A percentile compares a stretch with the other conserved stretches of the same genome.
These are phyloP conservation scores for Candolleomyces efflorescens DNA, from an alignment of 768 basidiomycete genomes.

Conservation along the genomic window DNA sequence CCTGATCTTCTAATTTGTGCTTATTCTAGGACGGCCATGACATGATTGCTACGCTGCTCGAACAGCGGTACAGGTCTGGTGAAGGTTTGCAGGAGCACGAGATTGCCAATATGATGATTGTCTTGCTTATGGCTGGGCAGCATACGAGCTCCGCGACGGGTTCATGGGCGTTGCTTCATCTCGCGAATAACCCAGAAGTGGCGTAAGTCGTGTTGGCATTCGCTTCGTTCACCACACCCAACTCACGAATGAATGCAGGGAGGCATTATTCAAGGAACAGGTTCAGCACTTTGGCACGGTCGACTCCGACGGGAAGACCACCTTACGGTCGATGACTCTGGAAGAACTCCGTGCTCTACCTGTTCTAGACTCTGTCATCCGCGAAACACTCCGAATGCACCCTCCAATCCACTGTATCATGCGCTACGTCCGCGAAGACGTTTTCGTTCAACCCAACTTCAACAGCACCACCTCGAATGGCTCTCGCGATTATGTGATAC, in stretches of 20 bases:
- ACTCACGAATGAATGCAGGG: conserved; percentile 38
- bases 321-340: conserved; percentile 71
- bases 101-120: conserved; percentile 98
- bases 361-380: conserved; percentile 82
- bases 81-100: conserved; percentile 77
- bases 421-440: conserved; percentile 86
- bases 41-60: conserved; percentile 86
- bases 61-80: conserved; percentile 83
- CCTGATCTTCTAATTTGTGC: neutral
- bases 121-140: conserved; percentile 98
- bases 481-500: conserved; percentile 82
- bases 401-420: conserved; percentile 96
- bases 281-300: conserved; percentile 66
- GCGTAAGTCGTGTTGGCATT: no score
- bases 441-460: conserved; percentile 76
- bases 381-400: conserved; percentile 90
- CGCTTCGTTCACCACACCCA: no score
- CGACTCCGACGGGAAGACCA: conserved; percentile 56
- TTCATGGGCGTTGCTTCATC: conserved; percentile 86
- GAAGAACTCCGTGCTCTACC: conserved; percentile 84
- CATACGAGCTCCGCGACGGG: conserved; percentile 94
- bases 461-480: conserved; percentile 70
- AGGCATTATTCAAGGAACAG: conserved; percentile 87
- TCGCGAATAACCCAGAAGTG: conserved; percentile 65
- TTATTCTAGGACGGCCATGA: conserved; percentile 58